Evolutionary conservation across 352 stramenopile species (phyloP).

Genomic region (Pythium grandisporangium): DNA sequence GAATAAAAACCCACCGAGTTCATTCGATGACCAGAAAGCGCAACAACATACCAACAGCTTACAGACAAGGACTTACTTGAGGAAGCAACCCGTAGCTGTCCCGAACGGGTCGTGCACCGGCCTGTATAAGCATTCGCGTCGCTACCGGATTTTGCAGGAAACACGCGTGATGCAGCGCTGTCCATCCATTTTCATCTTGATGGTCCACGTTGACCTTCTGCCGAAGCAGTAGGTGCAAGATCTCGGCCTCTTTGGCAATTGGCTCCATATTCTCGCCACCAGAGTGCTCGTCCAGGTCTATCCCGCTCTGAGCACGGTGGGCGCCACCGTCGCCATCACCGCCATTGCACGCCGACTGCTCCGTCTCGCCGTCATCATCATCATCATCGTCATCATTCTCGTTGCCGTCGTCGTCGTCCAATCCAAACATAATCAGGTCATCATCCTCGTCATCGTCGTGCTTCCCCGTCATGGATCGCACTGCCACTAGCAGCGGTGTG

Average conservation of each 20-base stretch:
- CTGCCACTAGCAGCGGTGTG: slow-evolving; percentile 70
- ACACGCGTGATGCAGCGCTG: slow-evolving; percentile 72
- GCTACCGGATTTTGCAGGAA: slow-evolving; percentile 65
- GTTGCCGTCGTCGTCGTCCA: slow-evolving; percentile 22
- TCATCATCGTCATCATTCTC: slow-evolving; percentile 17
- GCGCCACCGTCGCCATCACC: background rate
- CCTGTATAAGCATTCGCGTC: slow-evolving; percentile 69
- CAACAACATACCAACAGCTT: background rate
- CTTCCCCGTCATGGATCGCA: slow-evolving; percentile 43
- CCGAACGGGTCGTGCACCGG: slow-evolving; percentile 50
- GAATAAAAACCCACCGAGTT: background rate
- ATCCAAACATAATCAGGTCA: slow-evolving; percentile 32
- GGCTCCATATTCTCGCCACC: slow-evolving; percentile 44
- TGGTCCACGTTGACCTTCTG: slow-evolving; percentile 72
- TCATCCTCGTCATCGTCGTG: slow-evolving; percentile 23
- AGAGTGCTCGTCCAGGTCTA: slow-evolving; percentile 43
- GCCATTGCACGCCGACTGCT: background rate
- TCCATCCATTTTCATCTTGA: slow-evolving; percentile 79
- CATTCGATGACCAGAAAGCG: too few species aligned
- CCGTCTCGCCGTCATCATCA: background rate
- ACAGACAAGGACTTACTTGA: slow-evolving; percentile 23
- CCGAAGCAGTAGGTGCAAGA: slow-evolving; percentile 64
- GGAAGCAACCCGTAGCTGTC: slow-evolving; percentile 67
- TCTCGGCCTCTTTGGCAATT: slow-evolving; percentile 59
- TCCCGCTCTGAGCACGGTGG: slow-evolving; percentile 10